These are phyloP conservation scores for Aspergillus mulundensis DNA, from an alignment of 495 filamentous ascomycete species.

Conservation along the genomic window DNA sequence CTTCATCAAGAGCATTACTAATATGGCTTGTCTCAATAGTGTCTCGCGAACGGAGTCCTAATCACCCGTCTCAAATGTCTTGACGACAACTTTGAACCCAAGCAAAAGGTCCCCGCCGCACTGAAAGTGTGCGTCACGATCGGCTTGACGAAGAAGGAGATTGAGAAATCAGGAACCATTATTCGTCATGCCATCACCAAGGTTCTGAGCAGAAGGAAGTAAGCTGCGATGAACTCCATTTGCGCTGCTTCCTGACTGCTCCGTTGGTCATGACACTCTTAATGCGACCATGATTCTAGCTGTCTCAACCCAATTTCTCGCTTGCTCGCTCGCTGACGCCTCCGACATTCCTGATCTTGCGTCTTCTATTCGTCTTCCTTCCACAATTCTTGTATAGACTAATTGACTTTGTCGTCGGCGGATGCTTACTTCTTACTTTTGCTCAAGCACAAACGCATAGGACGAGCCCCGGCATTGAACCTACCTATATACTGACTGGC, in stretches of 20 bases:
- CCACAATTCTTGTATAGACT: conserved; percentile 17
- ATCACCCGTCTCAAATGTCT: conserved; percentile 80
- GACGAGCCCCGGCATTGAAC: background rate
- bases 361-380: background rate
- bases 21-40: conserved; percentile 34
- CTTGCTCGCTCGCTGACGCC: background rate
- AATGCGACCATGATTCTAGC: conserved; percentile 14
- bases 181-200: conserved; percentile 94
- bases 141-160: conserved; percentile 86
- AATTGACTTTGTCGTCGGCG: background rate
- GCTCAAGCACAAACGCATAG: background rate
- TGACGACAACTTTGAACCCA: conserved; percentile 59
- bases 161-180: conserved; percentile 82
- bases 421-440: background rate
- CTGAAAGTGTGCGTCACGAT: conserved; percentile 88
- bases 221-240: conserved; percentile 9
- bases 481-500: background rate
- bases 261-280: conserved; percentile 13
- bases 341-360: conserved; percentile 5
- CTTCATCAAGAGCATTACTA: background rate
- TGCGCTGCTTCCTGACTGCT: background rate
- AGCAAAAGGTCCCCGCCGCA: conserved; percentile 65
- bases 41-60: conserved; percentile 78
- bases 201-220: conserved; percentile 59
- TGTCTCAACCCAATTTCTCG: background rate